Percentiles rank a stretch among this genome's conserved stretches.
These are phyloP conservation scores for Suhomyces bribrorum DNA, from an alignment of 1,139 yeast species.

Conservation along the genomic window DNA sequence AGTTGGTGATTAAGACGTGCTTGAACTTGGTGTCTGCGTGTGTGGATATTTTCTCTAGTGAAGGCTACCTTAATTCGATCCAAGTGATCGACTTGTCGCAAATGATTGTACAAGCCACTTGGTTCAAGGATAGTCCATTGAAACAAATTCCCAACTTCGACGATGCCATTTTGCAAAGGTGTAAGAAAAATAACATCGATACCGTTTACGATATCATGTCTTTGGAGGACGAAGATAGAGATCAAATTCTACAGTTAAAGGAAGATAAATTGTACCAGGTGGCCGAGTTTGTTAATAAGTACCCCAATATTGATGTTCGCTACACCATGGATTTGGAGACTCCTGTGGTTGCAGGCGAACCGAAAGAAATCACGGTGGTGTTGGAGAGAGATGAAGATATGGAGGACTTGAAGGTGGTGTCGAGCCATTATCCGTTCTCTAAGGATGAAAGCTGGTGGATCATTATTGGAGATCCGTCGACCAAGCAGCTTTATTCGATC, in stretches of 20 bases:
- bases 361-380: conserved; percentile 49
- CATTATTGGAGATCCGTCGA: conserved; percentile 66
- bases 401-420: conserved; percentile 61
- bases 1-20: conserved; percentile 48
- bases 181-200: conserved; percentile 57
- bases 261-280: conserved; percentile 57
- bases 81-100: conserved; percentile 87
- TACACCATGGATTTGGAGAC: conserved; percentile 49
- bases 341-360: conserved; percentile 44
- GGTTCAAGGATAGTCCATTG: conserved; percentile 75
- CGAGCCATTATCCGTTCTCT: conserved; percentile 55
- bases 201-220: conserved; percentile 85
- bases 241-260: conserved; percentile 56
- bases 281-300: conserved; percentile 86
- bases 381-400: conserved; percentile 75
- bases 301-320: conserved; percentile 79
- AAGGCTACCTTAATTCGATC: conserved; percentile 77
- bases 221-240: conserved; percentile 78
- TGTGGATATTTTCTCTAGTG: conserved; percentile 76
- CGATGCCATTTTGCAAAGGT: conserved; percentile 56
- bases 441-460: conserved; percentile 90
- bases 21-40: conserved; percentile 61
- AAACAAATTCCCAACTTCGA: conserved; percentile 77
- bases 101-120: conserved; percentile 83
- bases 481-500: conserved; percentile 70